These are phyloP conservation scores for Westerdykella sp. DNA, from an alignment of 2,329 filamentous ascomycete species.

Conservation along the genomic window DNA sequence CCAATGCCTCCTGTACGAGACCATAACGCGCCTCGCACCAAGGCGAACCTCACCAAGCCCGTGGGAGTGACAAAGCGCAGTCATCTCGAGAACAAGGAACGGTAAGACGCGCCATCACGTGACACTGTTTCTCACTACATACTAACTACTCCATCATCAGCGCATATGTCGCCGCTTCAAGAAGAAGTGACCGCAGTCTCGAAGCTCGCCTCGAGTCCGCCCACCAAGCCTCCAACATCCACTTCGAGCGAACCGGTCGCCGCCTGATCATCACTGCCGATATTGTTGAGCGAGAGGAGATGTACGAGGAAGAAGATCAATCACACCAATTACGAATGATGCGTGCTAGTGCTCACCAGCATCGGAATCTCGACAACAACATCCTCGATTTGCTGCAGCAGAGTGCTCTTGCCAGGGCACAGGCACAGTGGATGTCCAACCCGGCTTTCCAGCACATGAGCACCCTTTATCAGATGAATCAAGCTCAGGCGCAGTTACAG, in stretches of 20 bases:
- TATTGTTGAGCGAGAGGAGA: constrained; percentile 84
- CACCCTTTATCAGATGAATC: no score
- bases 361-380: background rate
- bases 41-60: no score
- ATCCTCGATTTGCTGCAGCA: background rate
- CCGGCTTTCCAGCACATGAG: background rate
- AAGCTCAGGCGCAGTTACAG: no score
- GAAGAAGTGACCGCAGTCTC: constrained; percentile 76
- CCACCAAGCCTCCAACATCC: constrained; percentile 79
- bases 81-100: no score
- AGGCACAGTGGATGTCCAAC: background rate
- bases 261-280: constrained; percentile 75
- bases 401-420: background rate
- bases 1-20: no score
- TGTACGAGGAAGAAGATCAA: constrained; percentile 94
- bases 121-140: no score
- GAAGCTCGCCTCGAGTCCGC: constrained; percentile 87
- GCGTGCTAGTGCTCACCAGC: background rate
- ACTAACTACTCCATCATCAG: constrained; percentile 37
- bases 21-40: no score
- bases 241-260: constrained; percentile 80
- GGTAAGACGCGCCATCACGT: no score
- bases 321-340: constrained; percentile 38
- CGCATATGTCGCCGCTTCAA: constrained; percentile 86
- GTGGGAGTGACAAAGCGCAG: no score